These are phyloP conservation scores for Schizosaccharomyces versatilis DNA, from an alignment of 1,139 yeast genomes.

Conservation along the genomic window DNA sequence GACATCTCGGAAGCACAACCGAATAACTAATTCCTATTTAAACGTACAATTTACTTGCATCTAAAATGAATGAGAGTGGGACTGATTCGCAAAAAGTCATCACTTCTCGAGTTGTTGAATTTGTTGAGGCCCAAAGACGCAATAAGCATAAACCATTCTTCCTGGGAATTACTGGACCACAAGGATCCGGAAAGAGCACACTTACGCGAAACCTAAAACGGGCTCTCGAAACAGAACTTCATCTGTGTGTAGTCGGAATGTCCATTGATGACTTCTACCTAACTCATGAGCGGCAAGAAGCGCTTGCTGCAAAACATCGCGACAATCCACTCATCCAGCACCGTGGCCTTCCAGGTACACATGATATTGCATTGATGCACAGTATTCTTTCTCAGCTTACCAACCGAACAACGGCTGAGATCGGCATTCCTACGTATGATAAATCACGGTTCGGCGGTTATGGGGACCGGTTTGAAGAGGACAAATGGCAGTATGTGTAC, in stretches of 20 bases:
- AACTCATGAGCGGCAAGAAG: constrained; percentile 35
- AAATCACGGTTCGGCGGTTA: constrained; percentile 50
- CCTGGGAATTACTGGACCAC: constrained; percentile 67
- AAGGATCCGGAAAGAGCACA: constrained; percentile 79
- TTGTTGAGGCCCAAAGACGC: neutral
- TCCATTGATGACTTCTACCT: constrained; percentile 79
- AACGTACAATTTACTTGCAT: too few relatives aligned
- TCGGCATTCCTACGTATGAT: constrained; percentile 49
- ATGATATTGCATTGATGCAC: constrained; percentile 33
- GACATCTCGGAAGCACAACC: too few relatives aligned
- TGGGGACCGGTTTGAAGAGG: constrained; percentile 43
- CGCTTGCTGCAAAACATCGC: constrained; percentile 22
- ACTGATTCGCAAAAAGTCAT: neutral
- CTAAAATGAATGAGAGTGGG: too few relatives aligned
- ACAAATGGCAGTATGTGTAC: constrained; percentile 23
- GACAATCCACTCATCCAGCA: constrained; percentile 44
- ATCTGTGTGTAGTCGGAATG: constrained; percentile 30
- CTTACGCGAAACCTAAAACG: constrained; percentile 28
- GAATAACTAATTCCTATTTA: too few relatives aligned
- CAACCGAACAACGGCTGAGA: constrained; percentile 16
- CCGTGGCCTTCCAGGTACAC: constrained; percentile 88
- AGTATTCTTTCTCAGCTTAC: constrained; percentile 14
- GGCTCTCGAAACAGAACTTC: constrained; percentile 21
- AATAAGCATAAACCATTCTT: constrained; percentile 26
- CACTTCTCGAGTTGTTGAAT: neutral